Percentiles rank a stretch among this genome's conserved stretches.
phyloP scores from a whole-genome alignment of 306 rosid genomes.

The Cucurbita argyrosperma region DNA sequence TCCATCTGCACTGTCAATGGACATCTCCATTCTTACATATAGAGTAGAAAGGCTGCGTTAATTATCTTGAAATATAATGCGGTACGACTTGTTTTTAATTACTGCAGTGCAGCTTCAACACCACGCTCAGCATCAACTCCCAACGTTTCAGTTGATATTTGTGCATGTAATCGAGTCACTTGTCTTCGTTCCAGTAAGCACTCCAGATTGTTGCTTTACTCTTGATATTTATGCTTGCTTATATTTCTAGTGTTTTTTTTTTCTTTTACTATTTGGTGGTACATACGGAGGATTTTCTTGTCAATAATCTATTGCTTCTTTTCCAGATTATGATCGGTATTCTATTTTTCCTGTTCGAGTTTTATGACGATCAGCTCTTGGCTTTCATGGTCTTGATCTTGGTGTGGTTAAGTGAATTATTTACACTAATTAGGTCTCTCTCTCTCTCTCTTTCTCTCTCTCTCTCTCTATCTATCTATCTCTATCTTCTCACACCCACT shows the following conservation, averaged over 20 bases:
- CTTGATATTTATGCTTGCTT: not conserved
- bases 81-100: not conserved
- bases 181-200: slow-evolving; percentile 91
- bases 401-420: slow-evolving; percentile 94
- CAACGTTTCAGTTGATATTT: slow-evolving; percentile 90
- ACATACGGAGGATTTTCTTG: not conserved
- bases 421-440: slow-evolving; percentile 73
- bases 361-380: slow-evolving; percentile 85
- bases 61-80: slow-evolving; percentile 1
- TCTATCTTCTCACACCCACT: not conserved
- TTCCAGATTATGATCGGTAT: slow-evolving; percentile 98
- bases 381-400: slow-evolving; percentile 94
- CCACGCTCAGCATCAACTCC: slow-evolving; percentile 95
- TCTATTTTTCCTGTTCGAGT: slow-evolving; percentile 90
- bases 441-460: slow-evolving; percentile 30
- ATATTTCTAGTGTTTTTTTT: not conserved
- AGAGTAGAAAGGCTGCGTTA: not conserved
- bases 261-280: not conserved
- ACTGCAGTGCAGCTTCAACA: slow-evolving; percentile 99
- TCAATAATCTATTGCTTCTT: not conserved
- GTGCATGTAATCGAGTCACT: slow-evolving; percentile 97
- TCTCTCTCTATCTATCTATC: slow-evolving; percentile 22
- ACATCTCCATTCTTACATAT: not conserved
- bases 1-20: not conserved
- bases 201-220: not conserved